Base-by-base conservation (phyloP, 2,329 filamentous ascomycete genomes). In the Fusarium odoratissimum region DNA sequence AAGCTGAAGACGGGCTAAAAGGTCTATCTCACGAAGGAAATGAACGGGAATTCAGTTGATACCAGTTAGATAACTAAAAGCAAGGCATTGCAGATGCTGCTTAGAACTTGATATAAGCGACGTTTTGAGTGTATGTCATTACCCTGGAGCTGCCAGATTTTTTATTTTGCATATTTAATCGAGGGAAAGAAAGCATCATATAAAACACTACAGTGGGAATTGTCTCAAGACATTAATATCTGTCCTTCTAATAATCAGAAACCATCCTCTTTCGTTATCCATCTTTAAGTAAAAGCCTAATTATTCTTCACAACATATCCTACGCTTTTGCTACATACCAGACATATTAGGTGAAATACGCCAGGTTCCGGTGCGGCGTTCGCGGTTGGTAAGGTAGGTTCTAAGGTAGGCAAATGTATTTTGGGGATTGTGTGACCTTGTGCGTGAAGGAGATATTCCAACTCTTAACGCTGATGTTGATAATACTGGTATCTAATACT, bases 51-150 rank as follows among this genome's bases (percentile, higher is more conserved):
- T 38, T 40, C 44, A 28, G 23, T 49, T 54, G 48, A 63, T 73
- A 67, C 65, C 60, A 60, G 28, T 62, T 73, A 73, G 42, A 70
- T 41, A 63, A 49, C 48, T 21, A 70, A 71, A 73, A 70, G 64
- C 21, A 42, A 48, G 30, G 54, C 37, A 31, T n/a, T 38, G 38
- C 25, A 66, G 23, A 33, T 42, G 23, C 37, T 28, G 33, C 14
- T 30, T 16, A 46, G 35, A 14, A 17, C 21, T 28, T 38, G 21
- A 31, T 31, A 19, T 25, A 21, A 30, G 46, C 13, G 12, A 19
- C 17, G 23, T 35, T 33, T 35, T 25, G 17, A 35, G 46, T 35
- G 23, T 21, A 19, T 35, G 12, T 2, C 9, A 35, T 25, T 25
- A 19, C 23, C n/a, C 17, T 35, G 23, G n/a, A 51, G 31, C n/a